Evolutionary conservation across 441 rosid species (phyloP).

Genomic region (Kokia cookei): DNA sequence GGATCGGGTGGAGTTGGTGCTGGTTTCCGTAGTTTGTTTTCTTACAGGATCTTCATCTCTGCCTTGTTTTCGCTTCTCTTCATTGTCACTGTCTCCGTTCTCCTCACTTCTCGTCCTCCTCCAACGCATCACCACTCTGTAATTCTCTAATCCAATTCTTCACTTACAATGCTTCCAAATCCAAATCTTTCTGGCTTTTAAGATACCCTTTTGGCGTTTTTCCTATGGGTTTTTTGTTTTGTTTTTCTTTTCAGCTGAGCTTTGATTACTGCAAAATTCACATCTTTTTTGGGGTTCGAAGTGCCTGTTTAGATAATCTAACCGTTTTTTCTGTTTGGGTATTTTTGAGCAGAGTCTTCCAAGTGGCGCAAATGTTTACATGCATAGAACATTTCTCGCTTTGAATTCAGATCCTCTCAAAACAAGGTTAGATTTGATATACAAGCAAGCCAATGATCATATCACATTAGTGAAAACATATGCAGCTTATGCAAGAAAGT

Average conservation of each 20-base stretch:
- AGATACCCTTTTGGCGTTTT: background rate
- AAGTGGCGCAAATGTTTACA: conserved; percentile 52
- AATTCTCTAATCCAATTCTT: conserved; percentile 6
- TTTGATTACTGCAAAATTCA: background rate
- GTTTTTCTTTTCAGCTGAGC: too few relatives aligned
- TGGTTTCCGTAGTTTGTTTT: conserved; percentile 60
- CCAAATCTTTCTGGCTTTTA: background rate
- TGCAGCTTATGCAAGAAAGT: conserved; percentile 83
- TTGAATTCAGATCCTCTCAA: conserved; percentile 74
- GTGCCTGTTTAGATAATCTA: background rate
- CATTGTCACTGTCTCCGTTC: conserved; percentile 74
- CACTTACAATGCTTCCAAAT: background rate
- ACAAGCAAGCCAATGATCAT: conserved; percentile 88
- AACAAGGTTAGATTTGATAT: conserved; percentile 70
- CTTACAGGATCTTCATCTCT: conserved; percentile 76
- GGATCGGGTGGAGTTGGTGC: conserved; percentile 36
- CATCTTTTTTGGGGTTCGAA: background rate
- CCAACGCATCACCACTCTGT: conserved; percentile 38
- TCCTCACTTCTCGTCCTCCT: conserved; percentile 50
- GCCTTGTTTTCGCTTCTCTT: conserved; percentile 83
- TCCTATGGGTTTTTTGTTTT: background rate
- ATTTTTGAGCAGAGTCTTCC: conserved; percentile 39
- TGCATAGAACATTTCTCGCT: conserved; percentile 63
- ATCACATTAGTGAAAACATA: conserved; percentile 70
- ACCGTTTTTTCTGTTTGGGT: background rate